Evolutionary conservation across 257 asterid species (phyloP), one percentile per base, ranked within the genome.

Genomic region (Solanum etuberosum): DNA sequence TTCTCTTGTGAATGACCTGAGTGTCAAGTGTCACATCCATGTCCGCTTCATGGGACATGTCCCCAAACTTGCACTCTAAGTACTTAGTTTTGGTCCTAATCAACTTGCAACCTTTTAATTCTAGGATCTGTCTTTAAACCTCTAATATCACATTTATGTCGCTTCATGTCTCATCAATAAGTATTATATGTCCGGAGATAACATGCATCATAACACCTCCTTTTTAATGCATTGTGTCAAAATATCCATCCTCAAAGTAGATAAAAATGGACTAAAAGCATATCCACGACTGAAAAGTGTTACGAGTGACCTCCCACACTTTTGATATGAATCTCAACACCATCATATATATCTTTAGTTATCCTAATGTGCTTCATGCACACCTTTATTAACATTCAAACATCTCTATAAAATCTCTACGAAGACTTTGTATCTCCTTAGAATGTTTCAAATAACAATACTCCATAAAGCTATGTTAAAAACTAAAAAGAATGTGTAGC

Each of bases 31-130:
- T 57, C 25, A 57, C 5, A 2, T 57, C 25, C 25, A 57, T 12
- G 1, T 8, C 25, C 5, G 2, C 25, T 57, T 57, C 65, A 54
- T 54, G 63, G 63, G 63, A 9, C 31, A 61, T 23, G 6, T n/a
- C 29, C 2, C 6, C 1, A 1, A n/a, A 23, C 0, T 10, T 61
- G 29, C 16, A n/a, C 0, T 1, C 15, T 9, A 61, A n/a, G 14
- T 4, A 61, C 7, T 61, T 61, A n/a, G 14, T 61, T 4, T 61
- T 61, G 70, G 3, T 61, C 70, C 5, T 23, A 2, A n/a, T 5
- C 29, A 61, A 61, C 31, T n/a, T n/a, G 16, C 2, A 23, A n/a
- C 3, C 6, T 61, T n/a, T 61, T 61, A 0, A 61, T 4, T 61
- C 3, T 10, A 61, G 29, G 16, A 61, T 61, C 1, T n/a, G 31